Base-by-base conservation (phyloP, 352 stramenopile genomes). In the Hyaloperonospora arabidopsidis region DNA sequence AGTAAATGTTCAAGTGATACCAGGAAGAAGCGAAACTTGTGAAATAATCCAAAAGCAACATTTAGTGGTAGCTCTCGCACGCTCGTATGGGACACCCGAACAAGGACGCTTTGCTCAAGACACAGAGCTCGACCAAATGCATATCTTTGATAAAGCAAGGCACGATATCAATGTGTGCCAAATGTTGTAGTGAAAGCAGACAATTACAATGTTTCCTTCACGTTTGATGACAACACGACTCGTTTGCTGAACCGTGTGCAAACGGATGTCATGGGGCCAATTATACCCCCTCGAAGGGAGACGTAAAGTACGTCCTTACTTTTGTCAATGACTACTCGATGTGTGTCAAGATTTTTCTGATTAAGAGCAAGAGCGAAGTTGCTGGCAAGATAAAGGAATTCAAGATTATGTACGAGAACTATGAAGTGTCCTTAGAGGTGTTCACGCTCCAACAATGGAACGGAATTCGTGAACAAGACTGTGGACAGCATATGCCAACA, bases 401-500 rank as follows among this genome's bases (percentile, higher is more conserved):
- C 38, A 44, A 23, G 38, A 21, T 15, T 6, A 13, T 44, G 2
- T 19, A 22, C 38, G 17, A 44, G n/a, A 44, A 44, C 11, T 15
- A 44, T 18, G 38, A 15, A 15, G 38, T 13, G 38, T 6, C 6
- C 38, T 13, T 8, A 13, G 38, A 44, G 15, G 15, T 44, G 14
- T 44, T 44, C 5, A 11, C 14, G 38, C 6, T 44, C 38, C 38
- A 59, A 72, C 50, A 70, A 68, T 10, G 67, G 59, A 14, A 45
- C 50, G 6, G 63, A 72, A 48, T 55, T 59, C n/a, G 45, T 57
- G 3, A 59, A 57, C 43, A 60, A 67, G 34, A 39, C 12, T 14
- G 50, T 70, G 14, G 43, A 44, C 0, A n/a, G 38, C 0, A 47
- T 39, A 0, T 49, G 38, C 22, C 5, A 28, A 8, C 25, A 25